Base-by-base conservation (phyloP, 2,329 filamentous ascomycete species). In the Aspergillus spinulosporus region DNA sequence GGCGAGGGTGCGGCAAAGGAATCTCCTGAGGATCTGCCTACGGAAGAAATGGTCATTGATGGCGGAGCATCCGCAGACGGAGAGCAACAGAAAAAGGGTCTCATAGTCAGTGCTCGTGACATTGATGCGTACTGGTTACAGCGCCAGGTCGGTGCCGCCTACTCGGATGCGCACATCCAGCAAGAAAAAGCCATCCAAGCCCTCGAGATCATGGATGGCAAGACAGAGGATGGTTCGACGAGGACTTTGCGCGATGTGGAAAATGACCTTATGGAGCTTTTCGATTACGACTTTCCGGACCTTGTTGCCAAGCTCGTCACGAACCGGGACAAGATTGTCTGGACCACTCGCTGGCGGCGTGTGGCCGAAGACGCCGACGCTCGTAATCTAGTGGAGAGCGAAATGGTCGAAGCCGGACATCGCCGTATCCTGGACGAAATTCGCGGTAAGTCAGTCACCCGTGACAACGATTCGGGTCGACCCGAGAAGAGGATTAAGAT, bases 81-180 rank as follows among this genome's bases (percentile, higher is more conserved):
- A 36, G 79, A 68, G 72, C 66, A 69, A 64, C 75, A 77, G 62
- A 74, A 74, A 51, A 79, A 78, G 66, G 73, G 74, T 49, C 68
- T 82, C 45, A 84, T 86, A 48, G 84, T 99, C 55, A 81, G 89
- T 14, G 90, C 90, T 48, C 87, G 93, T 62, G 92, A 97, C 56
- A 96, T 99, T 61, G 94, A 99, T 73, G 93, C 93, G 7, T 99
- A 93, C 76, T 99, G 94, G 94, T 75, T 99, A 58, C 94, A 97
- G 74, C 84, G 94, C 62, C 89, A 97, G 69, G 92, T 99, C 52
- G 93, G 93, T 55, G 81, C 84, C 40, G 80, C 96, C 2, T 97
- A 97, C 69, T 83, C 89, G 9, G 94, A 99, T 74, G 90, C 93
- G 4, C 93, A 97, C 72, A 88, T 87, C 48, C 93, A 97, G 69